These are phyloP conservation scores for Isatis lusitanica DNA, from an alignment of 441 rosid genomes.

Conservation along the genomic window DNA sequence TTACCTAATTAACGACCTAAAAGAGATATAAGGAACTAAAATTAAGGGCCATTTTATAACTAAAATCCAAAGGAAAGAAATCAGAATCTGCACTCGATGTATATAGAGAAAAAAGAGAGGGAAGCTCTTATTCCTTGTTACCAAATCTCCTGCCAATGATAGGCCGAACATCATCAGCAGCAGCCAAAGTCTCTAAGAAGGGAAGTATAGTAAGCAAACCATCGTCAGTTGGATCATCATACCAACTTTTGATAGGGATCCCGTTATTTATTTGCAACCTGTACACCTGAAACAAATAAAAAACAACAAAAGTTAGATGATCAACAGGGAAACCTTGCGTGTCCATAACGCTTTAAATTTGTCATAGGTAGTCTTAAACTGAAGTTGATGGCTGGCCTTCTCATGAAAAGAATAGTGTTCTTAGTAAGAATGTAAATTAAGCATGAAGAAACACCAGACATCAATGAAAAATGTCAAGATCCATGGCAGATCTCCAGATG, in stretches of 20 bases:
- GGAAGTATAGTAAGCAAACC: conserved; percentile 83
- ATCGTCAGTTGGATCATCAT: conserved; percentile 84
- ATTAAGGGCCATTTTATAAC: conserved; percentile 47
- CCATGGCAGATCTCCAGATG: conserved; percentile 9
- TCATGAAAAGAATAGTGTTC: neutral
- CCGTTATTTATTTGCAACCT: conserved; percentile 92
- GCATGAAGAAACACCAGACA: neutral
- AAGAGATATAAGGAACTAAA: conserved; percentile 42
- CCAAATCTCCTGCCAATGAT: conserved; percentile 90
- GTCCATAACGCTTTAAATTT: neutral
- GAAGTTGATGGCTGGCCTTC: conserved; percentile 2
- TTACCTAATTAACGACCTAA: conserved; percentile 47
- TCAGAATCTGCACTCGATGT: conserved; percentile 53
- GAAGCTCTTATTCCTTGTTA: conserved; percentile 79
- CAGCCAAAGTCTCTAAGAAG: conserved; percentile 86
- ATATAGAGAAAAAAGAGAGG: conserved; percentile 45
- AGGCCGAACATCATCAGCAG: conserved; percentile 93
- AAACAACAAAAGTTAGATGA: conserved; percentile 18
- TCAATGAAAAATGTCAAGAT: neutral
- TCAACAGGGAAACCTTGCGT: neutral
- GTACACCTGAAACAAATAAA: conserved; percentile 77
- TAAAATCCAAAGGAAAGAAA: conserved; percentile 38
- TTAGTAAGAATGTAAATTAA: neutral
- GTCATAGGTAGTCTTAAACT: neutral
- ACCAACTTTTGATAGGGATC: conserved; percentile 98